These are phyloP conservation scores for Echites panduratus DNA, from an alignment of 257 asterid species.

Conservation along the genomic window DNA sequence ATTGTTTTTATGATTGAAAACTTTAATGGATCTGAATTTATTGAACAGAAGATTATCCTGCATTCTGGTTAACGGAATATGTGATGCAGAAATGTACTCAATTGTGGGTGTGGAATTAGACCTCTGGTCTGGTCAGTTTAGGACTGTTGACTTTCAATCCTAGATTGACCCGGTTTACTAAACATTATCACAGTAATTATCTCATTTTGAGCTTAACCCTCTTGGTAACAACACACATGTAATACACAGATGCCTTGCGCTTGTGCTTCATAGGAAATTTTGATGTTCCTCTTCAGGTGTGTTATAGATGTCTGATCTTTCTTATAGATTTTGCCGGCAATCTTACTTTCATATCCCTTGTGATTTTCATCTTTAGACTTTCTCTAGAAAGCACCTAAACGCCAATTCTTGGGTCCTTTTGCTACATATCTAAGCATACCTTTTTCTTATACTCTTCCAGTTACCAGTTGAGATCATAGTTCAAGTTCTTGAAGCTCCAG, in stretches of 20 bases:
- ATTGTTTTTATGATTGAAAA: not conserved
- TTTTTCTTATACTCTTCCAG: conserved; percentile 34
- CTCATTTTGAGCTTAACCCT: not conserved
- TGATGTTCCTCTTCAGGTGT: not conserved
- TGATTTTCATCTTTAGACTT: conserved; percentile 3
- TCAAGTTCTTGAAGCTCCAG: conserved; percentile 81
- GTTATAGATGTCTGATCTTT: not conserved
- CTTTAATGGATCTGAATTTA: not conserved
- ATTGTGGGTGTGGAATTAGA: not conserved
- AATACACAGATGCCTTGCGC: not conserved
- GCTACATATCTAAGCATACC: conserved; percentile 19
- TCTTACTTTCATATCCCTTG: not conserved
- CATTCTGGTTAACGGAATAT: not conserved
- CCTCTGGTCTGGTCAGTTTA: not conserved
- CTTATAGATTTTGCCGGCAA: not conserved
- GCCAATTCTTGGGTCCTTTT: conserved; percentile 3
- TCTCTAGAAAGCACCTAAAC: conserved; percentile 5
- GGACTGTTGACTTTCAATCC: not conserved
- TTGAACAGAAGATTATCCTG: not conserved
- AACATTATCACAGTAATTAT: not conserved
- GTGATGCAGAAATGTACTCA: not conserved
- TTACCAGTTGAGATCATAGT: conserved; percentile 58
- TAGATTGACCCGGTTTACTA: too few relatives aligned
- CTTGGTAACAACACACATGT: not conserved
- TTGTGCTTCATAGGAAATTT: too few relatives aligned